These are phyloP conservation scores for Diaporthe sp. DNA, from an alignment of 2,329 filamentous ascomycete genomes.

Conservation along the genomic window DNA sequence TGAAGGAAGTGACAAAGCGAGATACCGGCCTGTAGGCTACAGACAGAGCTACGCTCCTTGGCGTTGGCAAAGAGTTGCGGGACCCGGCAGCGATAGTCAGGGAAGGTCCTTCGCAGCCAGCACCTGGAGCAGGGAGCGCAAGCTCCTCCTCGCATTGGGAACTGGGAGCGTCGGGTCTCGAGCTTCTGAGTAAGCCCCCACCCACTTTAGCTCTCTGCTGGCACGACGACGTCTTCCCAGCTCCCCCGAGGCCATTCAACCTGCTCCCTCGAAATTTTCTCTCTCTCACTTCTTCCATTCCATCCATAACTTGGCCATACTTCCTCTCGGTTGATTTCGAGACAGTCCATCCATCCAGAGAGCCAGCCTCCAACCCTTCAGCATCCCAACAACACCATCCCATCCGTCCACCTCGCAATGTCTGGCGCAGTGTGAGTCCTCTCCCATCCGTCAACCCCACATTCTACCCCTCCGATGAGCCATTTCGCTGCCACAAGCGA, in stretches of 20 bases:
- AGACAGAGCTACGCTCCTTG: conserved; percentile 25
- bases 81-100: conserved; percentile 2
- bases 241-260: conserved; percentile 39
- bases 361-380: conserved; percentile 29
- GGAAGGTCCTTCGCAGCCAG: neutral
- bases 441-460: conserved; percentile 45
- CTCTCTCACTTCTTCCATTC: conserved; percentile 34
- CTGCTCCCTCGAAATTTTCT: conserved; percentile 39
- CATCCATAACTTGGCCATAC: conserved; percentile 35
- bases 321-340: conserved; percentile 38
- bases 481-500: conserved; percentile 43
- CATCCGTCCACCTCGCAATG: conserved; percentile 54
- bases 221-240: conserved; percentile 36
- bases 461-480: conserved; percentile 50
- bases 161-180: conserved; percentile 15
- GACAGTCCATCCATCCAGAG: conserved; percentile 35
- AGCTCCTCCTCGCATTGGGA: conserved; percentile 28
- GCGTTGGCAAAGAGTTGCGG: conserved; percentile 24
- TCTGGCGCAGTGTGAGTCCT: conserved; percentile 77
- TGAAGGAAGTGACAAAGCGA: conserved; percentile 15
- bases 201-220: conserved; percentile 38
- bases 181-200: conserved; percentile 41
- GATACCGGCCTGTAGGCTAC: neutral
- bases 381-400: conserved; percentile 45
- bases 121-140: neutral